Evolutionary conservation across 495 filamentous ascomycete species (phyloP), one percentile per base, ranked within the genome.

Genomic region (Penicillium salamii): DNA sequence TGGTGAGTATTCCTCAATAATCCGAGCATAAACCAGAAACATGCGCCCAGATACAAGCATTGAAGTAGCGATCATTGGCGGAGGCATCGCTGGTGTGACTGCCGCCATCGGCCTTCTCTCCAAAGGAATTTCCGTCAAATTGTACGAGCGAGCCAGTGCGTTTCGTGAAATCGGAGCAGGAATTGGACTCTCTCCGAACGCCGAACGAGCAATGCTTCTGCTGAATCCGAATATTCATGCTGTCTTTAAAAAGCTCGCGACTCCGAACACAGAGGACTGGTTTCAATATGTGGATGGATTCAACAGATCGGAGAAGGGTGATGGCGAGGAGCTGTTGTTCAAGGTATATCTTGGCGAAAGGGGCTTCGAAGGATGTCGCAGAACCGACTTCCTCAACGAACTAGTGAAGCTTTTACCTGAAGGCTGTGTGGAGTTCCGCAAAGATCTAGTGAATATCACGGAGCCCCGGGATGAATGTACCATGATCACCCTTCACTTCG

Each of bases 91-190:
- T 17, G 69, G 71, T 8, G 41, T 73, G 14, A 60, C 56, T 9
- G 51, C 71, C 3, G 67, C 71, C 36, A 62, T 70, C 18, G 63
- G 62, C 9, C 56, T 72, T 12, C 49, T 62, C 34, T 47, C 59
- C 31, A 61, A 61, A 17, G 52, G 55, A 14, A 55, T 85, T 32
- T 61, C 68, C 1, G 54, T 76, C 41, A 77, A 66, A 5, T 59
- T 84, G 42, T 85, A 83, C 64, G 81, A 84, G 50, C 69, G 77
- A 8, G 73, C 74, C 0, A 41, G 57, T 5, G 53, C 53, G 1
- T 78, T 84, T 32, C 65, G 65, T 1, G 78, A 81, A 51, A 76
- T 87, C 3, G 85, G 85, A 21, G 84, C 84, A 2, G 84, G 83
- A 9, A 72, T 87, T 3, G 76, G 71, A 9, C 78, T 87, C 31